Evolutionary conservation across 2,329 filamentous ascomycete species (phyloP).

Genomic region (Ophiosphaerella narmari): DNA sequence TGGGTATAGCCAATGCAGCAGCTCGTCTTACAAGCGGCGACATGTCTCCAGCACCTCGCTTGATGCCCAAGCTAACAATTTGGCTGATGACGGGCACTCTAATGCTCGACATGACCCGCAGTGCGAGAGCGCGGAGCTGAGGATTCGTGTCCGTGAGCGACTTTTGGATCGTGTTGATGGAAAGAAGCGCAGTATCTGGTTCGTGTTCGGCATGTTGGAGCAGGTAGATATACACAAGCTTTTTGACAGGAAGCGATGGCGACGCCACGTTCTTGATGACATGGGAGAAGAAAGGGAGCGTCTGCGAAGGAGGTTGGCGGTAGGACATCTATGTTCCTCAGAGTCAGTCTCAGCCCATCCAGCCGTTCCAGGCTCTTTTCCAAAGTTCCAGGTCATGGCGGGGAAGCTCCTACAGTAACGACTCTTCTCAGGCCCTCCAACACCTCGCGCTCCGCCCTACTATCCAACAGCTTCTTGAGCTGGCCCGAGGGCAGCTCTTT

Average conservation of each 20-base stretch:
- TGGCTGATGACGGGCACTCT: slow-evolving; percentile 97
- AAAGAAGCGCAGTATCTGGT: slow-evolving; percentile 90
- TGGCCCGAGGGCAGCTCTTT: slow-evolving; percentile 76
- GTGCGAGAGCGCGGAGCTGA: slow-evolving; percentile 85
- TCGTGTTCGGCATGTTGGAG: slow-evolving; percentile 96
- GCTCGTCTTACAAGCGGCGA: slow-evolving; percentile 91
- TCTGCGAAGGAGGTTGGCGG: slow-evolving; percentile 69
- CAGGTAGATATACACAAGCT: slow-evolving; percentile 97
- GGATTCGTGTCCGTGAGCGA: slow-evolving; percentile 91
- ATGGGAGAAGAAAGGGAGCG: slow-evolving; percentile 92
- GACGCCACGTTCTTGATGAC: slow-evolving; percentile 98
- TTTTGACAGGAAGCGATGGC: slow-evolving; percentile 92
- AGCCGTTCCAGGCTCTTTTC: slow-evolving; percentile 1
- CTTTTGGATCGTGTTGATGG: slow-evolving; percentile 99
- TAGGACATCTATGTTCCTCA: slow-evolving; percentile 82
- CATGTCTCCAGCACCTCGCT: slow-evolving; percentile 91
- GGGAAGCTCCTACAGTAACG: slow-evolving; percentile 68
- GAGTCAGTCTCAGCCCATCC: slow-evolving; percentile 22
- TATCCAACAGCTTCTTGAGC: slow-evolving; percentile 94
- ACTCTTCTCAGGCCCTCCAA: slow-evolving; percentile 89
- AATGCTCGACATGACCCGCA: slow-evolving; percentile 97
- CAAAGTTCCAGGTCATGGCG: slow-evolving; percentile 6
- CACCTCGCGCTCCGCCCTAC: slow-evolving; percentile 88
- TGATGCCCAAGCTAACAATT: slow-evolving; percentile 94
- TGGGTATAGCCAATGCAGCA: slow-evolving; percentile 90